Percentiles rank a stretch among this genome's conserved stretches.
Evolutionary conservation across 352 stramenopile species (phyloP).

Genomic region (Nothophytophthora sp.): DNA sequence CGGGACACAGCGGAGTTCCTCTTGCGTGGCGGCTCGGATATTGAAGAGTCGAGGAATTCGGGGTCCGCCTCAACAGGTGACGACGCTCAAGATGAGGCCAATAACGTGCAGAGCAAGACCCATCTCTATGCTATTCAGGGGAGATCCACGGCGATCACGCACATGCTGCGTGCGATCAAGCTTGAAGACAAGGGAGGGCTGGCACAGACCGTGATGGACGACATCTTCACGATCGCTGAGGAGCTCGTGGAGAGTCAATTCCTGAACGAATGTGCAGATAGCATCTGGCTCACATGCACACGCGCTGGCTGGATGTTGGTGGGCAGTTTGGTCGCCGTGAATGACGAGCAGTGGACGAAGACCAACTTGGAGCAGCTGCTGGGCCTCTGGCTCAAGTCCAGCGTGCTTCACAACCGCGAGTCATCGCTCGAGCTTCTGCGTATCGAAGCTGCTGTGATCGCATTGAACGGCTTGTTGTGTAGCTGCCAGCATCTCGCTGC

Average conservation of each 20-base stretch:
- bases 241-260: constrained; percentile 83
- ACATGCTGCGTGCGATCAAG: constrained; percentile 59
- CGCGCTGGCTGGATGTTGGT: constrained; percentile 83
- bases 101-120: constrained; percentile 56
- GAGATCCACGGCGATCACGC: constrained; percentile 59
- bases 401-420: constrained; percentile 77
- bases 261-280: constrained; percentile 70
- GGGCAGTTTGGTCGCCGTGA: constrained; percentile 65
- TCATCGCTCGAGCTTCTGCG: constrained; percentile 80
- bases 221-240: constrained; percentile 69
- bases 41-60: constrained; percentile 20
- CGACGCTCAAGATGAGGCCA: constrained; percentile 31
- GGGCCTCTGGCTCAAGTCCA: constrained; percentile 77
- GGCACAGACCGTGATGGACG: constrained; percentile 53
- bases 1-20: constrained; percentile 40
- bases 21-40: constrained; percentile 32
- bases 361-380: constrained; percentile 56
- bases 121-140: constrained; percentile 82
- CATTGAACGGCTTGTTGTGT: constrained; percentile 62
- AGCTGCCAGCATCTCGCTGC: constrained; percentile 29
- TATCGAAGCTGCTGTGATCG: constrained; percentile 79
- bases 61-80: constrained; percentile 14
- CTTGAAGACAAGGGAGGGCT: constrained; percentile 45
- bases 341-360: constrained; percentile 64
- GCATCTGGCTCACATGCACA: constrained; percentile 87